Conservation (phyloP, 176 grass and related monocot genomes). For the Leersia perrieri region DNA sequence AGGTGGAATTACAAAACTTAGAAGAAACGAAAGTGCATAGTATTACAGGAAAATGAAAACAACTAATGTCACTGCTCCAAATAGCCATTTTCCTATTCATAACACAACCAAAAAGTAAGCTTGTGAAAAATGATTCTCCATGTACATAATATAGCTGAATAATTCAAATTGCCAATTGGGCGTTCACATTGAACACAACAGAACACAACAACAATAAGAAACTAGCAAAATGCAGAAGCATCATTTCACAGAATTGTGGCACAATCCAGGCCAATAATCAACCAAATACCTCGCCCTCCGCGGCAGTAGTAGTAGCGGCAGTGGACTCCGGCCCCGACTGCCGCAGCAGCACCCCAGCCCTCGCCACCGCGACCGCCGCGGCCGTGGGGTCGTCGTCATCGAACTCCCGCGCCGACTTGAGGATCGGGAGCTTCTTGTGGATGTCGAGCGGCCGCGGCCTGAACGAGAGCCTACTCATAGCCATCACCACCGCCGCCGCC, state of each 20-base stretch:
- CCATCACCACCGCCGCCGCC: constrained; percentile 24
- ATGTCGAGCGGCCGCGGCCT: constrained; percentile 98
- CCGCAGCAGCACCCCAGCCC: constrained; percentile 41
- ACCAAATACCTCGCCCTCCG: constrained; percentile 39
- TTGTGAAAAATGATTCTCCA: not conserved
- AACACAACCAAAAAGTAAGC: not conserved
- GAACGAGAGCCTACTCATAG: constrained; percentile 94
- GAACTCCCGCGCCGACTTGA: constrained; percentile 85
- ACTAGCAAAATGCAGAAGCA: not conserved
- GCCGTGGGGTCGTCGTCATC: constrained; percentile 76
- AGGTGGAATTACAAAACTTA: not conserved
- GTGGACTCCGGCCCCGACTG: constrained; percentile 46
- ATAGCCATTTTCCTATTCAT: not conserved
- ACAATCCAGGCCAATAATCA: constrained; percentile 5
- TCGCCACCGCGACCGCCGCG: constrained; percentile 6
- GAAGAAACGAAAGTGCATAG: not conserved
- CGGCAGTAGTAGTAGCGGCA: constrained; percentile 14
- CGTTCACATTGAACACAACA: not conserved
- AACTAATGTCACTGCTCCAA: not conserved
- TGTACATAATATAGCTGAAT: constrained; percentile 9
- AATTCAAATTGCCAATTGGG: constrained; percentile 18
- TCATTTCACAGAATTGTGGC: not conserved
- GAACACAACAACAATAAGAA: not conserved
- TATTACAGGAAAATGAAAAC: not conserved
- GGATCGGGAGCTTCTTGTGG: constrained; percentile 93